Evolutionary conservation across 495 filamentous ascomycete genomes (phyloP).

Genomic region (Barbatosphaeria neglecta): DNA sequence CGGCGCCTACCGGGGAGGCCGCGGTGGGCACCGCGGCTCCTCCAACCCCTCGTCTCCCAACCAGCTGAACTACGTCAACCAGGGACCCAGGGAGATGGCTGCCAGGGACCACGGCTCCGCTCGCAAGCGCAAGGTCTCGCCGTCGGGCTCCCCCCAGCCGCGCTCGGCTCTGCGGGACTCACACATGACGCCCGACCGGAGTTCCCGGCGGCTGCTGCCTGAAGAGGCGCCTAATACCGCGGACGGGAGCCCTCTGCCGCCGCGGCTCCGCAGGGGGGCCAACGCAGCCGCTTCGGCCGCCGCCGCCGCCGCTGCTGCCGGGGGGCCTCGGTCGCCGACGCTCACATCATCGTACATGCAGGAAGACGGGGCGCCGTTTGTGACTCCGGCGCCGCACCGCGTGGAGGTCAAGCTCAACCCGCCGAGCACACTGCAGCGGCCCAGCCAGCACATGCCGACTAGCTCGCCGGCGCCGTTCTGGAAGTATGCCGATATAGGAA

Average conservation of each 20-base stretch:
- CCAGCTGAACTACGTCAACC: constrained; percentile 36
- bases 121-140: constrained; percentile 42
- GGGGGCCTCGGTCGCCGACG: constrained; percentile 32
- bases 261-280: constrained; percentile 41
- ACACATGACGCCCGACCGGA: constrained; percentile 48
- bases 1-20: constrained; percentile 35
- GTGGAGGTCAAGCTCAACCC: constrained; percentile 76
- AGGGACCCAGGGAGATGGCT: constrained; percentile 35
- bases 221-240: constrained; percentile 23
- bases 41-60: constrained; percentile 47
- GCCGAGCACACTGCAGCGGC: constrained; percentile 78
- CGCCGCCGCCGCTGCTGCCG: neutral
- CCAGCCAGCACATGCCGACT: constrained; percentile 89
- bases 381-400: constrained; percentile 75
- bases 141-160: constrained; percentile 33
- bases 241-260: constrained; percentile 46
- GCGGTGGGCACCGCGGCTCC: constrained; percentile 46
- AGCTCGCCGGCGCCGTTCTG: constrained; percentile 96
- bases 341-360: constrained; percentile 51
- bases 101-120: constrained; percentile 25
- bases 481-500: constrained; percentile 70
- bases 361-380: constrained; percentile 46
- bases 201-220: constrained; percentile 39
- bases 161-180: constrained; percentile 33
- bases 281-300: constrained; percentile 46